Evolutionary conservation across 1,139 yeast genomes (phyloP).

Genomic region (Yamadazyma taylorii): DNA sequence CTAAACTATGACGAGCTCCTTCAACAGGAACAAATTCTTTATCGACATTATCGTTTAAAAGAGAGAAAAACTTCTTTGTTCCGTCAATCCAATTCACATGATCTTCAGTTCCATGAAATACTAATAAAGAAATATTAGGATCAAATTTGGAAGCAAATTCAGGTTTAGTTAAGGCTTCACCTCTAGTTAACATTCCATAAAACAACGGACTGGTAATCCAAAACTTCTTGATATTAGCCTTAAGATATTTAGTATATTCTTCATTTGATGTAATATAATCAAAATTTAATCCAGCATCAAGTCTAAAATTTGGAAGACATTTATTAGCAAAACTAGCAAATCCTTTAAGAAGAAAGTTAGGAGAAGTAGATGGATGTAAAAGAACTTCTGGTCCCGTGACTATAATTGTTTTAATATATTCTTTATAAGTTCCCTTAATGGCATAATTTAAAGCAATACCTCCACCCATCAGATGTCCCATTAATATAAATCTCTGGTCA

Average conservation of each 20-base stretch:
- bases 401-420: slow-evolving; percentile 54
- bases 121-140: slow-evolving; percentile 45
- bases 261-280: slow-evolving; percentile 59
- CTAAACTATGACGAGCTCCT: slow-evolving; percentile 46
- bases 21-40: slow-evolving; percentile 28
- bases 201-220: slow-evolving; percentile 44
- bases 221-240: slow-evolving; percentile 37
- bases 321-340: slow-evolving; percentile 50
- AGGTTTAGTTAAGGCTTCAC: slow-evolving; percentile 48
- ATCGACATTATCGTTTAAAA: slow-evolving; percentile 32
- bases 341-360: slow-evolving; percentile 47
- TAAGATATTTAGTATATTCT: slow-evolving; percentile 46
- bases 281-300: slow-evolving; percentile 56
- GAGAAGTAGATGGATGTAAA: slow-evolving; percentile 59
- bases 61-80: slow-evolving; percentile 45
- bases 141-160: slow-evolving; percentile 44
- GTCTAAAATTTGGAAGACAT: slow-evolving; percentile 52
- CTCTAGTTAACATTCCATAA: slow-evolving; percentile 67
- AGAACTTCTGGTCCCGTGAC: slow-evolving; percentile 68
- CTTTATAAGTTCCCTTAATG: slow-evolving; percentile 59
- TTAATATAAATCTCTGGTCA: slow-evolving; percentile 52
- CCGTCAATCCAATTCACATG: slow-evolving; percentile 57
- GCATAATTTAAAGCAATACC: slow-evolving; percentile 77
- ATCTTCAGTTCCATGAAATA: slow-evolving; percentile 46
- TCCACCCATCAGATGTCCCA: slow-evolving; percentile 98